A percentile compares a stretch with the other conserved stretches of the same genome.
phyloP scores from a whole-genome alignment of 2,329 filamentous ascomycete genomes.

The Penicillium paneum region DNA sequence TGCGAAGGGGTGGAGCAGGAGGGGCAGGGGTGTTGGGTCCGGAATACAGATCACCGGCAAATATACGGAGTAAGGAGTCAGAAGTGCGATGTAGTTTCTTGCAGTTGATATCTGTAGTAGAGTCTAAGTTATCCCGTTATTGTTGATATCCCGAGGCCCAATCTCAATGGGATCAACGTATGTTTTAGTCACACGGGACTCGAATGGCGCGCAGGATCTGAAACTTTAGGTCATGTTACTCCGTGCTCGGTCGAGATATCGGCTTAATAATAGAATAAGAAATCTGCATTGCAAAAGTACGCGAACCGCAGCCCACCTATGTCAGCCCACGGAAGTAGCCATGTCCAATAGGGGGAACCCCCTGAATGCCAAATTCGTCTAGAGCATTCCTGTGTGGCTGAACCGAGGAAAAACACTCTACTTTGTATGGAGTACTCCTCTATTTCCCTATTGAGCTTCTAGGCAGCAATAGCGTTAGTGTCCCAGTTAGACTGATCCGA shows the following conservation, averaged over 20 bases:
- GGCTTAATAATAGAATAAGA: not conserved
- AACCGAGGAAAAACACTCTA: not conserved
- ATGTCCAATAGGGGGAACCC: conserved; percentile 13
- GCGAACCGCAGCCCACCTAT: not conserved
- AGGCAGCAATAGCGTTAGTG: conserved; percentile 2
- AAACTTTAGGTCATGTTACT: conserved; percentile 4
- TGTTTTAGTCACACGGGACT: not conserved
- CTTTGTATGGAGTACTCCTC: not conserved
- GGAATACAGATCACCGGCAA: conserved; percentile 7
- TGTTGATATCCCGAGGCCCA: not conserved
- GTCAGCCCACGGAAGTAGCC: conserved; percentile 7
- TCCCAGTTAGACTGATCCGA: not conserved
- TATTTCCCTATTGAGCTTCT: not conserved
- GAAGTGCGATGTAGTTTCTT: not conserved
- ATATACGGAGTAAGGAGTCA: not conserved
- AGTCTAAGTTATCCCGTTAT: not conserved
- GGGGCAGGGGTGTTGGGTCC: conserved; percentile 20
- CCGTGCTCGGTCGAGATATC: conserved; percentile 6
- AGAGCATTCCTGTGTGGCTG: conserved; percentile 7
- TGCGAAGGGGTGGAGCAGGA: conserved; percentile 35
- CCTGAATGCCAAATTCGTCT: conserved; percentile 9
- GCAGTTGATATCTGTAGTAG: not conserved
- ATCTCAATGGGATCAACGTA: not conserved
- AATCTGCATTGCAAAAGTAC: not conserved
- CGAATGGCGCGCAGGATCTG: conserved; percentile 4